Evolutionary conservation across 768 basidiomycete genomes (phyloP).

Genomic region (Postia placenta): DNA sequence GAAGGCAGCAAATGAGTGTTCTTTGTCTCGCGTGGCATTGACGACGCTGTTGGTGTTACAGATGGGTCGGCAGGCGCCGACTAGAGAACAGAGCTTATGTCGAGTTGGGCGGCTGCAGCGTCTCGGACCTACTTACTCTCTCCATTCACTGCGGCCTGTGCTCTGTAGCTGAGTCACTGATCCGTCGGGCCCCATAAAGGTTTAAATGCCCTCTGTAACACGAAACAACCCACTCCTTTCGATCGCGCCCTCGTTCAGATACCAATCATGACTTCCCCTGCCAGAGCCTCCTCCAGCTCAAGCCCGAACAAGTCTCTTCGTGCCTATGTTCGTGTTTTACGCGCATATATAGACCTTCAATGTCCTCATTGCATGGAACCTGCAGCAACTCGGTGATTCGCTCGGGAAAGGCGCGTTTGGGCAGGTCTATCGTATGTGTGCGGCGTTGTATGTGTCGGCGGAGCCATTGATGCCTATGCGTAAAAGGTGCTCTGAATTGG

Average conservation of each 20-base stretch:
- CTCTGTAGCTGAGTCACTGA: background rate
- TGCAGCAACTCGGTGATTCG: constrained; percentile 90
- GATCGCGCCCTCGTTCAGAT: constrained; percentile 2
- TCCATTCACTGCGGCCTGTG: background rate
- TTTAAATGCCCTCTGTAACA: background rate
- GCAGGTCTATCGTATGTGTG: constrained; percentile 86
- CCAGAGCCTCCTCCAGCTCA: constrained; percentile 8
- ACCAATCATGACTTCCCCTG: constrained; percentile 1
- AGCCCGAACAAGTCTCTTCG: constrained; percentile 23
- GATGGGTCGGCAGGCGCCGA: background rate
- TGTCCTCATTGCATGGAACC: background rate
- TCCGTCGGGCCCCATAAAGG: background rate
- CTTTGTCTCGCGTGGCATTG: no score
- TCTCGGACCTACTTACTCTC: background rate
- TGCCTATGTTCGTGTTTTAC: constrained; percentile 21
- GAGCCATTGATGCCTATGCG: background rate
- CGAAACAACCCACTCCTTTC: constrained; percentile 1
- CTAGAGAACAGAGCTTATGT: background rate
- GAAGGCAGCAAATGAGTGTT: no score
- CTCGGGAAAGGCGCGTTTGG: constrained; percentile 96
- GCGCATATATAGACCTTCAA: background rate
- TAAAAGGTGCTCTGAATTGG: constrained; percentile 82
- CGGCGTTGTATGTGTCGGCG: background rate
- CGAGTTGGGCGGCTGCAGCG: background rate
- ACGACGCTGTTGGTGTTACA: no score